phyloP scores from a whole-genome alignment of 139 green algal species.

The Closterium sp. region DNA sequence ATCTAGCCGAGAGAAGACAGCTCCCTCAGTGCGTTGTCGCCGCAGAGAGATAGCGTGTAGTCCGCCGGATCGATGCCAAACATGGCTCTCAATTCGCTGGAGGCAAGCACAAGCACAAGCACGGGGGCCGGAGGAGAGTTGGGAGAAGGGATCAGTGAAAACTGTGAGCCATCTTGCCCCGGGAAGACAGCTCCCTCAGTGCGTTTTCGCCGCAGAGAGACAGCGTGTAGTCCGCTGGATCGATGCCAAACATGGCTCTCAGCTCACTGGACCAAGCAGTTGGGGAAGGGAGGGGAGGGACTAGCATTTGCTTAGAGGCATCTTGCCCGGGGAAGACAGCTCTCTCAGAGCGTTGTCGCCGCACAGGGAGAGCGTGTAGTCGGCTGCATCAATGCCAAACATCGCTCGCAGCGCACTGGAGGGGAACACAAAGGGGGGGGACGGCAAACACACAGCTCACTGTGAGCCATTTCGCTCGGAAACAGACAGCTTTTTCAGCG shows the following conservation, averaged over 20 bases:
- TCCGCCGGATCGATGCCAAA: conserved; percentile 73
- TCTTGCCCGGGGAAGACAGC: conserved; percentile 87
- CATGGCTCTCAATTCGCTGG: conserved; percentile 64
- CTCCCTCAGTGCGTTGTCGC: conserved; percentile 76
- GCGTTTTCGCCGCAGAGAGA: conserved; percentile 54
- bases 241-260: conserved; percentile 71
- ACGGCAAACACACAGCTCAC: too few species aligned
- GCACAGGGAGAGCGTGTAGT: too few species aligned
- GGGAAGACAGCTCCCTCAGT: conserved; percentile 86
- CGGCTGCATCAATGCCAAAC: conserved; percentile 68
- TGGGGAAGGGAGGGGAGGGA: too few species aligned
- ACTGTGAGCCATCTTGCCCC: conserved; percentile 66
- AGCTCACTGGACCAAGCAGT: too few species aligned
- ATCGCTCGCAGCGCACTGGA: too few species aligned
- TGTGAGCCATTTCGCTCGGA: too few species aligned
- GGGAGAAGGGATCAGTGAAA: too few species aligned
- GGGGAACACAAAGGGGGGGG: too few species aligned
- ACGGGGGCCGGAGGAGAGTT: too few species aligned
- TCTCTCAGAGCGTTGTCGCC: conserved; percentile 80
- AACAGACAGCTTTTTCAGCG: too few species aligned
- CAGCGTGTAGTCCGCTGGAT: conserved; percentile 71
- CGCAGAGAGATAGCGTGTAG: conserved; percentile 62
- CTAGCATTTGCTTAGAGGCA: too few species aligned
- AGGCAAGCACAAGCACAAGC: neutral
- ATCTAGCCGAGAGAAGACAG: conserved; percentile 85